Evolutionary conservation across 306 rosid species (phyloP).

Genomic region (Corylus americana): DNA sequence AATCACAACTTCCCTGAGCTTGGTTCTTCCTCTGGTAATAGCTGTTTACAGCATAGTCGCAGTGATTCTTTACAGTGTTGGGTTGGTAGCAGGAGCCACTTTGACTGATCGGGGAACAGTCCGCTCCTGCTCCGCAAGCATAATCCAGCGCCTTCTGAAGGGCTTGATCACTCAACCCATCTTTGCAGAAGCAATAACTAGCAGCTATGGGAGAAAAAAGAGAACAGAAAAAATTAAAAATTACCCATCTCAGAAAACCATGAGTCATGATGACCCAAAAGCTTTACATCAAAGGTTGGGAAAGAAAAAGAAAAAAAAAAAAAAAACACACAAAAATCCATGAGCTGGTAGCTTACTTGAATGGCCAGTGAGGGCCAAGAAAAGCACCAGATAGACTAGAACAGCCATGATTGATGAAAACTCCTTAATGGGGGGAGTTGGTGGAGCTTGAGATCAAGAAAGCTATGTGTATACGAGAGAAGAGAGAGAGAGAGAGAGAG

Average conservation of each 20-base stretch:
- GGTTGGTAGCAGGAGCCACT: conserved; percentile 80
- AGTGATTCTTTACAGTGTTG: conserved; percentile 85
- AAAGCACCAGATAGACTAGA: conserved; percentile 49
- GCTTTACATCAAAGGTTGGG: neutral
- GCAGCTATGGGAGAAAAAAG: conserved; percentile 48
- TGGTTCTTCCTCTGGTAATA: conserved; percentile 79
- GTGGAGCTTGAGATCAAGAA: conserved; percentile 13
- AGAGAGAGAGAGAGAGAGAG: conserved; percentile 18
- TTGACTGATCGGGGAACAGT: conserved; percentile 59
- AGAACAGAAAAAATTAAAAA: neutral
- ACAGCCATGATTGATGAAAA: conserved; percentile 53
- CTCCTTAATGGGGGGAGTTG: conserved; percentile 7
- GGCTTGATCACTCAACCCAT: conserved; percentile 61
- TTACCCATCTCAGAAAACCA: neutral
- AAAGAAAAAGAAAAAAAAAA: too few species aligned
- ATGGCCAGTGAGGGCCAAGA: conserved; percentile 55
- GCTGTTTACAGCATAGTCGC: conserved; percentile 88
- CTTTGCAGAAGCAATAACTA: conserved; percentile 77
- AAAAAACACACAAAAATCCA: neutral
- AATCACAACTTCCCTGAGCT: conserved; percentile 75
- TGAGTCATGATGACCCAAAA: neutral
- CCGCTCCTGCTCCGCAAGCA: conserved; percentile 99
- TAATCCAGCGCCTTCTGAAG: conserved; percentile 83
- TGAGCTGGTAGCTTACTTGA: conserved; percentile 66
- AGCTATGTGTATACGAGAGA: conserved; percentile 2